These are phyloP conservation scores for Magnaporthiopsis incrustans DNA, from an alignment of 2,329 filamentous ascomycete species.

Conservation along the genomic window DNA sequence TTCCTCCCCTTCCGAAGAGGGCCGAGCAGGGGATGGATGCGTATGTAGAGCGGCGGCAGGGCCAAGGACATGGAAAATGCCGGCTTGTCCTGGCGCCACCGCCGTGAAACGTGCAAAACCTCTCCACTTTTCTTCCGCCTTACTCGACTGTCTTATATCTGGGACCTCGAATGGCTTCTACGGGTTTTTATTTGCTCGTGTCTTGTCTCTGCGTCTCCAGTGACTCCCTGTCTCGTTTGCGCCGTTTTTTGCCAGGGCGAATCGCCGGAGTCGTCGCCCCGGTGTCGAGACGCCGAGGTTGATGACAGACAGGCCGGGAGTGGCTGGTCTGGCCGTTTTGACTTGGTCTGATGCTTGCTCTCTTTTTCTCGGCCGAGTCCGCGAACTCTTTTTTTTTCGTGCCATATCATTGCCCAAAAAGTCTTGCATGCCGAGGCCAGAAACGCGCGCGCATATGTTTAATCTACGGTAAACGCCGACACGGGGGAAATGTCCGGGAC, in stretches of 20 bases:
- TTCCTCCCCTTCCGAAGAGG: neutral
- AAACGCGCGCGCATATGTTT: no score
- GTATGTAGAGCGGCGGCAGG: neutral
- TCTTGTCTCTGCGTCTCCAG: no score
- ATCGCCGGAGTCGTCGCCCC: neutral
- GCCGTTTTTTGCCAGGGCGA: neutral
- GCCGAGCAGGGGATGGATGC: neutral
- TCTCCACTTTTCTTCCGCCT: conserved; percentile 3
- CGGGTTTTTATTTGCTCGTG: neutral
- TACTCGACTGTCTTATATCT: neutral
- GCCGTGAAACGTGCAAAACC: neutral
- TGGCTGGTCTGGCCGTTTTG: no score
- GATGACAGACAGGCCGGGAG: neutral
- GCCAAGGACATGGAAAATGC: neutral
- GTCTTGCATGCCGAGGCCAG: neutral
- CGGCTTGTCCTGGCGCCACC: conserved; percentile 5
- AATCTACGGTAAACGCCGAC: neutral
- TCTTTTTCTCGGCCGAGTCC: neutral
- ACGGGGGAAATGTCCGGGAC: neutral
- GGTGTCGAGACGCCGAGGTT: neutral
- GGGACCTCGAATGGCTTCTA: neutral
- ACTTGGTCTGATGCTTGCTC: neutral
- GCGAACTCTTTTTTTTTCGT: neutral
- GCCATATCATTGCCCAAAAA: neutral
- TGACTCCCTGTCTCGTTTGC: neutral